Percentiles rank a stretch among this genome's conserved stretches.
phyloP scores from a whole-genome alignment of 192 early-diverging fungal genomes.

The Paraglomus occultum region DNA sequence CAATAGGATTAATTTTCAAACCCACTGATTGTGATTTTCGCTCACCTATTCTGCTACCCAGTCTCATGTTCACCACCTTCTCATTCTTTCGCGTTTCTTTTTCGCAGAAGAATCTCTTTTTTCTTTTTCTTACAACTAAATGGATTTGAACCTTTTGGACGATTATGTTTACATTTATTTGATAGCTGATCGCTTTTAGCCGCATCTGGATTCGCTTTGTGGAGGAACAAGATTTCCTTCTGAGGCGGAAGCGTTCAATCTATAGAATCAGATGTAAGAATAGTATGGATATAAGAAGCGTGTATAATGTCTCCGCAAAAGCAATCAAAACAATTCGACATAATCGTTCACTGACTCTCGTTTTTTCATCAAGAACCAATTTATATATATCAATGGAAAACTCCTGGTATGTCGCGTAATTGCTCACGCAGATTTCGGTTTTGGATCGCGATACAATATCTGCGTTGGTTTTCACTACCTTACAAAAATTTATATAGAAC shows the following conservation, averaged over 20 bases:
- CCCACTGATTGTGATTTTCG: too few relatives aligned
- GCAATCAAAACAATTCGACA: too few relatives aligned
- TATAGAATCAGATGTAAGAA: background rate
- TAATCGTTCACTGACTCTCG: conserved; percentile 43
- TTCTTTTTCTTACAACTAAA: conserved; percentile 80
- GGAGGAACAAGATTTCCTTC: conserved; percentile 52
- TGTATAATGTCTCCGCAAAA: background rate
- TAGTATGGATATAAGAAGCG: background rate
- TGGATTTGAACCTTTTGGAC: conserved; percentile 82
- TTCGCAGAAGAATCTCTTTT: conserved; percentile 10
- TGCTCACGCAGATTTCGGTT: conserved; percentile 59
- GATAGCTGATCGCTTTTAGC: conserved; percentile 37
- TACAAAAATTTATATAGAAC: background rate
- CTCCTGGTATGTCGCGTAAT: conserved; percentile 72
- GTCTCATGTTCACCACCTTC: background rate
- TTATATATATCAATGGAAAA: conserved; percentile 87
- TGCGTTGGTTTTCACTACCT: conserved; percentile 66
- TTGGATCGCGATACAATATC: conserved; percentile 87
- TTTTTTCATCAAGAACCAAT: conserved; percentile 71
- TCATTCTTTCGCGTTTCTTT: conserved; percentile 23
- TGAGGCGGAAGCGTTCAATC: conserved; percentile 37
- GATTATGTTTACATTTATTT: conserved; percentile 59
- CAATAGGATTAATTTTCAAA: too few relatives aligned
- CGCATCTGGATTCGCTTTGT: conserved; percentile 49
- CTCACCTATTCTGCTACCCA: too few relatives aligned